A percentile compares a stretch with the other conserved stretches of the same genome.
These are phyloP conservation scores for Neurospora sp. DNA, from an alignment of 495 filamentous ascomycete genomes.

Conservation along the genomic window DNA sequence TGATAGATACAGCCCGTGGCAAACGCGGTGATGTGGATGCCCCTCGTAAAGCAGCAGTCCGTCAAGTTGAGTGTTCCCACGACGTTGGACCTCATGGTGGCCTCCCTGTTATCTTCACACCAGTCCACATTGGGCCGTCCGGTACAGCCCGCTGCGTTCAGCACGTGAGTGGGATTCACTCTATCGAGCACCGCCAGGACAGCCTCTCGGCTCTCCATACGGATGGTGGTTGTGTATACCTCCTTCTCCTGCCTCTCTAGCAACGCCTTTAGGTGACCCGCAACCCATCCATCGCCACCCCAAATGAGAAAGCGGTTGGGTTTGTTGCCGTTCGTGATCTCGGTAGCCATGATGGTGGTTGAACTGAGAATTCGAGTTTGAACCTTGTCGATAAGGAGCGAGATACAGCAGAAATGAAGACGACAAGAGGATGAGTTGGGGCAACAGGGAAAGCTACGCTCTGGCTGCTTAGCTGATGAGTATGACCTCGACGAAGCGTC, in stretches of 20 bases:
- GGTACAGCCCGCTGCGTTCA: constrained; percentile 57
- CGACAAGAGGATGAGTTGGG: background rate
- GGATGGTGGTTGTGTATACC: constrained; percentile 44
- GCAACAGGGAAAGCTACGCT: background rate
- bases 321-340: constrained; percentile 10
- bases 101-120: constrained; percentile 58
- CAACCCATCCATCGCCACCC: constrained; percentile 54
- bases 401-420: background rate
- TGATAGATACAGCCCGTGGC: constrained; percentile 57
- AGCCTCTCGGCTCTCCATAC: constrained; percentile 51
- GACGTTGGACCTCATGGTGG: constrained; percentile 54
- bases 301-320: constrained; percentile 45
- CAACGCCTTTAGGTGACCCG: constrained; percentile 52
- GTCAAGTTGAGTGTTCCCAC: constrained; percentile 53
- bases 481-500: background rate
- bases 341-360: constrained; percentile 14
- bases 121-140: constrained; percentile 60
- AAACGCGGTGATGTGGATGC: constrained; percentile 53
- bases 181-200: constrained; percentile 45
- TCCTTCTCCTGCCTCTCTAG: constrained; percentile 52
- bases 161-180: constrained; percentile 51
- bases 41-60: constrained; percentile 45
- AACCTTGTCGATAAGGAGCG: background rate
- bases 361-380: background rate
- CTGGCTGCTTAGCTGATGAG: background rate